A percentile compares a stretch with the other conserved stretches of the same genome.
Evolutionary conservation across 169 alveolate genomes (phyloP).

Genomic region (Cryptosporidium baileyi): DNA sequence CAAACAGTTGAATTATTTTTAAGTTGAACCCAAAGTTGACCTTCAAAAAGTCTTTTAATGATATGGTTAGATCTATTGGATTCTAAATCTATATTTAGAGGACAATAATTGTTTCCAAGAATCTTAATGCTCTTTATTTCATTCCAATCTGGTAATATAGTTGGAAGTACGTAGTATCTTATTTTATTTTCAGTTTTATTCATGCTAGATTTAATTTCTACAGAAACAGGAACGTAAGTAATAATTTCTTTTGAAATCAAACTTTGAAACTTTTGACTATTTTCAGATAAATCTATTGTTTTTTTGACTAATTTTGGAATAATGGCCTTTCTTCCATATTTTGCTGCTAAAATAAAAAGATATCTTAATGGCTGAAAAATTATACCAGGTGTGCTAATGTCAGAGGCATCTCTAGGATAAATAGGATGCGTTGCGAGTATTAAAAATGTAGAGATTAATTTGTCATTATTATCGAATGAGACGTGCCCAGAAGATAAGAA

Average conservation of each 20-base stretch:
- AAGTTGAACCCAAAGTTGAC: constrained; percentile 36
- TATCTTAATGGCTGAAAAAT: constrained; percentile 63
- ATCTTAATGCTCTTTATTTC: constrained; percentile 13
- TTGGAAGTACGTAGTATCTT: constrained; percentile 22
- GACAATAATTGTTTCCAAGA: constrained; percentile 18
- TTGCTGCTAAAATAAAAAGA: neutral
- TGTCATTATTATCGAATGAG: constrained; percentile 18
- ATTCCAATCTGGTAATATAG: constrained; percentile 26
- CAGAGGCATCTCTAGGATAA: constrained; percentile 54
- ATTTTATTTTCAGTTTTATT: neutral
- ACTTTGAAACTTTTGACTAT: neutral
- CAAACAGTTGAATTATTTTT: neutral
- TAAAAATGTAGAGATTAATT: constrained; percentile 24
- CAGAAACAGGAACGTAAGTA: constrained; percentile 4
- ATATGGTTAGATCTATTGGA: neutral
- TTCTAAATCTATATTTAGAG: constrained; percentile 10
- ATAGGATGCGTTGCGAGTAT: constrained; percentile 54
- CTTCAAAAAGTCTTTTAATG: neutral
- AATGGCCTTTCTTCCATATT: constrained; percentile 5
- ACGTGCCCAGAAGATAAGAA: constrained; percentile 47
- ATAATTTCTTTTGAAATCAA: constrained; percentile 3
- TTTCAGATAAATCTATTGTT: neutral
- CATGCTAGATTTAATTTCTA: neutral
- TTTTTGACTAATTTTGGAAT: constrained; percentile 11
- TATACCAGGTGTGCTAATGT: constrained; percentile 55